Evolutionary conservation across 2,329 filamentous ascomycete genomes (phyloP).

Genomic region (Cladophialophora psammophila): DNA sequence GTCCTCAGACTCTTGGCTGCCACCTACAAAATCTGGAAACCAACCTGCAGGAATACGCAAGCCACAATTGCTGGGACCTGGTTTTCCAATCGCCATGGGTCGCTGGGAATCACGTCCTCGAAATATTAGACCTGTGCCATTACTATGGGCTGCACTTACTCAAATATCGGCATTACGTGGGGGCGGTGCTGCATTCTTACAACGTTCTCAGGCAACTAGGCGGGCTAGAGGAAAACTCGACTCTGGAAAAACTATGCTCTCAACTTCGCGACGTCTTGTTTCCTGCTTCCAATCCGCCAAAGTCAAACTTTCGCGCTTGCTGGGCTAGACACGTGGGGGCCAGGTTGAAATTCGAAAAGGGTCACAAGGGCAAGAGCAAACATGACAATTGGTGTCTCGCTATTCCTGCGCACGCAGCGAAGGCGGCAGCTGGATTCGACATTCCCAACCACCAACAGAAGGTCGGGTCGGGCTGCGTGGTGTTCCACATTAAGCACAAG

Average conservation of each 20-base stretch:
- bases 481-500: slow-evolving; percentile 41
- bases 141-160: slow-evolving; percentile 44
- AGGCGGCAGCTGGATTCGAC: slow-evolving; percentile 42
- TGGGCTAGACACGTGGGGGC: slow-evolving; percentile 43
- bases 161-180: slow-evolving; percentile 42
- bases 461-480: slow-evolving; percentile 29
- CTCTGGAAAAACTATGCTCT: slow-evolving; percentile 40
- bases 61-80: slow-evolving; percentile 41
- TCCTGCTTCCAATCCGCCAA: slow-evolving; percentile 40
- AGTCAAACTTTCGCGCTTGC: slow-evolving; percentile 40
- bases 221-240: slow-evolving; percentile 37
- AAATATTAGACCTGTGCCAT: slow-evolving; percentile 41
- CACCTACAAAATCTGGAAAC: slow-evolving; percentile 40
- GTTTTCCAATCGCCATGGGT: slow-evolving; percentile 44
- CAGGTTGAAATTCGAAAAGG: slow-evolving; percentile 42
- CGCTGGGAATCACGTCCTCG: slow-evolving; percentile 42
- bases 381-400: slow-evolving; percentile 40
- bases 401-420: slow-evolving; percentile 42
- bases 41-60: slow-evolving; percentile 39
- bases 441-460: slow-evolving; percentile 23
- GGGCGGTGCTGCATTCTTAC: slow-evolving; percentile 43
- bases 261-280: slow-evolving; percentile 40
- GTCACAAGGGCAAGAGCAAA: slow-evolving; percentile 40
- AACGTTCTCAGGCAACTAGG: slow-evolving; percentile 40
- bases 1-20: slow-evolving; percentile 41